Evolutionary conservation across 2,329 filamentous ascomycete species (phyloP).

Genomic region (Colletotrichum liaoningense): DNA sequence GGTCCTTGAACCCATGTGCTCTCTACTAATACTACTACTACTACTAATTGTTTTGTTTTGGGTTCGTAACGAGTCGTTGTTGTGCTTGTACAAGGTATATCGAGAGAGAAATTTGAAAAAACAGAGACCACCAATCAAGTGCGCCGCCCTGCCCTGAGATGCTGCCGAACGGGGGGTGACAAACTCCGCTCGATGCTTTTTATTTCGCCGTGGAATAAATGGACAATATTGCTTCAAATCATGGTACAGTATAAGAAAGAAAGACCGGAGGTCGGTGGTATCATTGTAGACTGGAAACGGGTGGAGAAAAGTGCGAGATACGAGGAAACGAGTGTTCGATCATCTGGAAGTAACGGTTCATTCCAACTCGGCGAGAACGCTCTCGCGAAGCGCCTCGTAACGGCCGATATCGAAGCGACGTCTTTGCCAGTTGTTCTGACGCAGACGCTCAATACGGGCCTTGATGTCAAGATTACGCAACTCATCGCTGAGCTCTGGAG

Average conservation of each 20-base stretch:
- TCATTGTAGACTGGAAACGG: constrained; percentile 8
- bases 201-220: background rate
- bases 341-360: constrained; percentile 35
- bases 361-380: constrained; percentile 62
- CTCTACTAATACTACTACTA: constrained; percentile 4
- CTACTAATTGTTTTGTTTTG: constrained; percentile 1
- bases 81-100: constrained; percentile 27
- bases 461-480: constrained; percentile 55
- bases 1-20: background rate
- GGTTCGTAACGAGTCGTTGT: constrained; percentile 27
- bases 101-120: background rate
- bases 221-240: background rate
- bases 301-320: background rate
- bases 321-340: background rate
- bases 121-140: background rate
- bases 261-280: constrained; percentile 17
- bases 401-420: constrained; percentile 64
- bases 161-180: background rate
- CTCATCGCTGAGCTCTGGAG: constrained; percentile 45
- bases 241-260: background rate
- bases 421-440: constrained; percentile 65
- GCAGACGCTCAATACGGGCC: constrained; percentile 65
- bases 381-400: constrained; percentile 65
- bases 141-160: constrained; percentile 1
- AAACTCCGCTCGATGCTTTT: constrained; percentile 9